Conservation (phyloP, 345 rosid species). For the Pistacia atlantica region DNA sequence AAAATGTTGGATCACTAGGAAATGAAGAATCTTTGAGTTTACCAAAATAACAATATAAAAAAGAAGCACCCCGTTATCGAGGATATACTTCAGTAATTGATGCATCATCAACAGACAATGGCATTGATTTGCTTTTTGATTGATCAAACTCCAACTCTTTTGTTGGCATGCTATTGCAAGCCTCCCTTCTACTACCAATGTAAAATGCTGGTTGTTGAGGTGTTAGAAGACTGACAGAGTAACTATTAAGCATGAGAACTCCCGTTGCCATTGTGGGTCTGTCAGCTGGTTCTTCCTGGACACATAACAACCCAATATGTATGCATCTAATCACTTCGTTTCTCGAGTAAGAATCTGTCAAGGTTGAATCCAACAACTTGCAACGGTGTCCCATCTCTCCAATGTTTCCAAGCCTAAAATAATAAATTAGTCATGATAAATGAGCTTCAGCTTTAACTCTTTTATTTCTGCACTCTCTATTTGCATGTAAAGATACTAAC, state of each 20-base stretch:
- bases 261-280: constrained; percentile 44
- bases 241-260: constrained; percentile 36
- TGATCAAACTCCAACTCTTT: neutral
- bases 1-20: too few species aligned
- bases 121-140: neutral
- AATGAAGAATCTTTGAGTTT: too few species aligned
- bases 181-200: constrained; percentile 14
- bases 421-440: too few species aligned
- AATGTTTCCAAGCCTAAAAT: too few species aligned
- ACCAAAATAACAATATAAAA: too few species aligned
- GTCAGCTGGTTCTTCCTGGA: constrained; percentile 52
- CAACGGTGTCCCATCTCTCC: too few species aligned
- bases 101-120: constrained; percentile 9
- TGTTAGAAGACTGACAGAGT: constrained; percentile 37
- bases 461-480: too few species aligned
- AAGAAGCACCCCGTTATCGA: neutral
- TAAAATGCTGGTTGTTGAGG: constrained; percentile 44
- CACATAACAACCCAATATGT: constrained; percentile 56
- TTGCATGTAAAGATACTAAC: too few species aligned
- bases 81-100: constrained; percentile 3
- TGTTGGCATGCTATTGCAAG: neutral
- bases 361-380: neutral
- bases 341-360: constrained; percentile 31
- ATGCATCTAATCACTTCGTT: constrained; percentile 55
- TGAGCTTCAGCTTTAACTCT: too few species aligned